Base-by-base conservation (phyloP, 768 basidiomycete species). In the Daedaleopsis nitida region DNA sequence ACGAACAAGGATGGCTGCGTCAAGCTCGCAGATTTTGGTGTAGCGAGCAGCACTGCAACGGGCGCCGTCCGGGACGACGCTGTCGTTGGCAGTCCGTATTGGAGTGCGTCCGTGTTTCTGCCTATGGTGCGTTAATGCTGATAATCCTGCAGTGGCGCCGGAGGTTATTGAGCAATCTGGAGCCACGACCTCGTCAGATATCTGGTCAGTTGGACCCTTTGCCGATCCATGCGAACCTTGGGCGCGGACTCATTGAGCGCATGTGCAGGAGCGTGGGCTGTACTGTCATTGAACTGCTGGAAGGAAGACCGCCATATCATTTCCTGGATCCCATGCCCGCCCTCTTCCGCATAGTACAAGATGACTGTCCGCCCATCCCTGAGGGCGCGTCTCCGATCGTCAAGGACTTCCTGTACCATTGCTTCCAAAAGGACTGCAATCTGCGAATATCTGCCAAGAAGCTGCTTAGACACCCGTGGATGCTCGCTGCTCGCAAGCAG, bases 11-110 rank as follows among this genome's bases (percentile, higher is more conserved):
- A 98, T 77, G 97, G 97, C 8, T 91, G 89, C 21, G 96, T 99
- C 60, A 99, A 98, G 75, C 83, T 99, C n/a, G 97, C 97, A 13
- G 97, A 99, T 75, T 99, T 99, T 70, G 97, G 97, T 53, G 97
- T 99, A 19, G 94, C 95, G 12, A 89, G 88, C 56, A 86, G 82
- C 47, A 86, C 91, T 11, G 86, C 88, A 24, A 83, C 87, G 0
- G 89, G 86, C 12, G 88, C 85, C 12, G 87, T 87, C 23, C 84
- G 84, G 48, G 93, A 97, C 72, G 91, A 89, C 68, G 92, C 94
- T 12, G 96, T 99, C 2, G 96, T 98, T 44, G 96, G 96, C 7
- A 96, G 93, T 69, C 96, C 96, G 5, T 99, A 99, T 72, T 99
- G 96, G 96, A 99, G 92, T 94, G 74, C 66, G 89, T 83, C 74